Conservation (phyloP, 305 asterid species). For the Fraxinus baroniana region DNA sequence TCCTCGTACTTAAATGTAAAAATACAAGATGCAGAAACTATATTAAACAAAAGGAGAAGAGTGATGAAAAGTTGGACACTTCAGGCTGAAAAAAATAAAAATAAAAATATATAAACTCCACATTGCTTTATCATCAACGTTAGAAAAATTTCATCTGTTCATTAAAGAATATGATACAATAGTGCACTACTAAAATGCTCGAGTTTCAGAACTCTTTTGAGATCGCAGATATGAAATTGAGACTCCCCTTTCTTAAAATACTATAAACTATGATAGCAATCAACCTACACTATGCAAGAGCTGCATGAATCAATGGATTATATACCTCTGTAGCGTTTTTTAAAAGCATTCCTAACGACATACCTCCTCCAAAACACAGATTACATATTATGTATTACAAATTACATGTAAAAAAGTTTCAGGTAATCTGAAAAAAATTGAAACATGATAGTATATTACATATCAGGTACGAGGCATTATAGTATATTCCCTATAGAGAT, state of each 20-base stretch:
- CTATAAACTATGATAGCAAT: not conserved
- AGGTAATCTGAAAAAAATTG: not conserved
- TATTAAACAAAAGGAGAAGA: no score
- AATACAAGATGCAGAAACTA: no score
- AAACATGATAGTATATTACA: not conserved
- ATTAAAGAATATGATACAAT: not conserved
- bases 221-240: not conserved
- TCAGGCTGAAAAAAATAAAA: no score
- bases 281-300: not conserved
- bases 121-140: not conserved
- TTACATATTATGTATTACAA: not conserved
- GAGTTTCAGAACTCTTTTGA: not conserved
- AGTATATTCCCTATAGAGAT: not conserved
- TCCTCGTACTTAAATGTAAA: no score
- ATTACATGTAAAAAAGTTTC: not conserved
- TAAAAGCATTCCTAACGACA: not conserved
- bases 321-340: not conserved
- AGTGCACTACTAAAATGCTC: not conserved
- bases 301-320: not conserved
- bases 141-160: not conserved
- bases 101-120: no score
- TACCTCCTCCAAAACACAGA: not conserved
- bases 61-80: no score
- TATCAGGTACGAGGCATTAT: no score
- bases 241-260: not conserved